Conservation (phyloP, 1,139 yeast genomes). For the Candida glucosophila region DNA sequence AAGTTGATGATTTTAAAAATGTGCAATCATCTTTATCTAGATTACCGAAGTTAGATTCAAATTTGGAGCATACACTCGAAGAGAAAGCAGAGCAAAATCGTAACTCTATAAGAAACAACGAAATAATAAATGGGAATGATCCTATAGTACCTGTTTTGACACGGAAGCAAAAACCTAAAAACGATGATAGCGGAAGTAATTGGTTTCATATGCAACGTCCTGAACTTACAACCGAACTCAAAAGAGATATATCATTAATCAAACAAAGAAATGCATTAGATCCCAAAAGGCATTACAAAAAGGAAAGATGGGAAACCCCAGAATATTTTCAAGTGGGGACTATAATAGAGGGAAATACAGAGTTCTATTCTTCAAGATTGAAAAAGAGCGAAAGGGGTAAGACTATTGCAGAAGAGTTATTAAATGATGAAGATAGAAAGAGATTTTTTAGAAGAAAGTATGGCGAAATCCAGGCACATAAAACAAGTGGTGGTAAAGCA, state of each 20-base stretch:
- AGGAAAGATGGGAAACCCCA: constrained; percentile 75
- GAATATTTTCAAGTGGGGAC: constrained; percentile 87
- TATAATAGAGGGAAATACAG: constrained; percentile 72
- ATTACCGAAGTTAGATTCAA: constrained; percentile 30
- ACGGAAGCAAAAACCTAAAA: constrained; percentile 10
- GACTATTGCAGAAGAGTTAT: constrained; percentile 73
- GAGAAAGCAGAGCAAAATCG: constrained; percentile 6
- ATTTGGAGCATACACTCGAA: constrained; percentile 12
- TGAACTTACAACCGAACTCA: constrained; percentile 64
- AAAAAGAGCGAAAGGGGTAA: constrained; percentile 64
- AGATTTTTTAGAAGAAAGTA: constrained; percentile 82
- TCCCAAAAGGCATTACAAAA: constrained; percentile 91
- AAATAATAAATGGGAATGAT: constrained; percentile 33
- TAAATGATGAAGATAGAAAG: constrained; percentile 62
- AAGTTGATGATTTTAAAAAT: too few species aligned
- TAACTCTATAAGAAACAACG: constrained; percentile 33
- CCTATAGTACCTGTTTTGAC: too few species aligned
- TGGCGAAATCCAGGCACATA: constrained; percentile 63
- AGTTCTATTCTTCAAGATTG: constrained; percentile 65
- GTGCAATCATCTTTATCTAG: constrained; percentile 21
- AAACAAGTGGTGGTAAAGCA: constrained; percentile 68
- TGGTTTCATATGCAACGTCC: constrained; percentile 86
- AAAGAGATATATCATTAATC: constrained; percentile 69
- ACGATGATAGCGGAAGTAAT: constrained; percentile 39
- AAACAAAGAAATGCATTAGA: constrained; percentile 88